These are phyloP conservation scores for Didymella pomorum DNA, from an alignment of 2,329 filamentous ascomycete genomes.

Conservation along the genomic window DNA sequence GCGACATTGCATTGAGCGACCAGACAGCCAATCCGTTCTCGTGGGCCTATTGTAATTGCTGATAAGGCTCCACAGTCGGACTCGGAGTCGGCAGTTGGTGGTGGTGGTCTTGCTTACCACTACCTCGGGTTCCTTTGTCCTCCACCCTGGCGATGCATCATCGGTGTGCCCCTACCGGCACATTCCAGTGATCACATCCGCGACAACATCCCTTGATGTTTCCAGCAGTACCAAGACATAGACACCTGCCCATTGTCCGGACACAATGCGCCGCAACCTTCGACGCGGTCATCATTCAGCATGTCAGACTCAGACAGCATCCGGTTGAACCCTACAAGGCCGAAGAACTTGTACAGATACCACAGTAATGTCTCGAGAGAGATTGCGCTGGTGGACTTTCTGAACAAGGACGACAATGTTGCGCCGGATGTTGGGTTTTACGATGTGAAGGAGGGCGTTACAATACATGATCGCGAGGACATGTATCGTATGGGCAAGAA, in stretches of 20 bases:
- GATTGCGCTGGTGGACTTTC: constrained; percentile 7
- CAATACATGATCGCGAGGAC: constrained; percentile 24
- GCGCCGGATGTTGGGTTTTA: background rate
- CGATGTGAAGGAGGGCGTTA: constrained; percentile 8
- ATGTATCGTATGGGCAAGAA: constrained; percentile 38
- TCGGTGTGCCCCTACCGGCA: background rate
- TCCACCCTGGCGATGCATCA: background rate
- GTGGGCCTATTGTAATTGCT: background rate
- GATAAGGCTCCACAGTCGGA: background rate
- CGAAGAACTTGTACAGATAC: background rate
- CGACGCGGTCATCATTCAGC: background rate
- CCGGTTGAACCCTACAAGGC: background rate
- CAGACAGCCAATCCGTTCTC: background rate
- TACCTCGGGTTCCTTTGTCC: constrained; percentile 7
- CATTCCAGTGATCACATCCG: background rate
- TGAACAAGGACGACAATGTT: background rate
- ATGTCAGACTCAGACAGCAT: constrained; percentile 9
- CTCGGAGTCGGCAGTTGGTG: background rate
- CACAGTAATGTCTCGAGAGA: constrained; percentile 3
- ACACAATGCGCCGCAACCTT: background rate
- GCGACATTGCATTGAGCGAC: background rate
- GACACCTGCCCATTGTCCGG: background rate
- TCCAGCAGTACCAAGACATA: background rate
- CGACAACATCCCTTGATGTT: background rate
- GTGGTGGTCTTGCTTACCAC: constrained; percentile 1